These are phyloP conservation scores for Clavispora asparagi DNA, from an alignment of 805 yeast genomes.

Conservation along the genomic window DNA sequence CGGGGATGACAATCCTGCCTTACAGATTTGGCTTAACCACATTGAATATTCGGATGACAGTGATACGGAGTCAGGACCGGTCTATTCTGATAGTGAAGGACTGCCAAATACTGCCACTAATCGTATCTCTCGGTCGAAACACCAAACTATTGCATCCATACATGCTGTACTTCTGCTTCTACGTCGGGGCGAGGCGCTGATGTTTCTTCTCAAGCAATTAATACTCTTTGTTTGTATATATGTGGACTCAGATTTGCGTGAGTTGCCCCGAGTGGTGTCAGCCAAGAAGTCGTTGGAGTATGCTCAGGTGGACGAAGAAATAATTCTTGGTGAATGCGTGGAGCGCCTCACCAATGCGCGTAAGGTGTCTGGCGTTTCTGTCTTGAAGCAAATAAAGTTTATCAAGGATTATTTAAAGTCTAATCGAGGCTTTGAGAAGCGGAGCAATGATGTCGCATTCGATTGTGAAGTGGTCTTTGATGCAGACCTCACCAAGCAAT, in stretches of 20 bases:
- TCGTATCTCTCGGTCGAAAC: constrained; percentile 6
- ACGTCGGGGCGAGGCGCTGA: constrained; percentile 25
- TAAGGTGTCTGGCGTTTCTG: constrained; percentile 1
- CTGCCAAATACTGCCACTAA: background rate
- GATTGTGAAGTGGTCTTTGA: constrained; percentile 7
- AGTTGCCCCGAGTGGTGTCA: constrained; percentile 15
- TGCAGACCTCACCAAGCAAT: constrained; percentile 4
- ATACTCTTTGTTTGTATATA: constrained; percentile 18
- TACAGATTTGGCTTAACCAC: constrained; percentile 17
- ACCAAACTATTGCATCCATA: constrained; percentile 11
- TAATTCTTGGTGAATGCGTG: constrained; percentile 19
- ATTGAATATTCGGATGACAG: constrained; percentile 27
- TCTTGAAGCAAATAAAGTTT: background rate
- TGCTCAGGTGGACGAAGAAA: constrained; percentile 11
- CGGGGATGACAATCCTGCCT: background rate
- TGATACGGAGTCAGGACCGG: constrained; percentile 14
- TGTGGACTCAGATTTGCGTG: constrained; percentile 10
- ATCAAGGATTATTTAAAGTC: background rate
- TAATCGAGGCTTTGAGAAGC: background rate
- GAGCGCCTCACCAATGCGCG: constrained; percentile 15
- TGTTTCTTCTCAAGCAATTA: constrained; percentile 20
- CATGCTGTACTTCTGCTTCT: constrained; percentile 16
- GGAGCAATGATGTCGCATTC: background rate
- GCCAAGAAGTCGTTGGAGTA: constrained; percentile 17
- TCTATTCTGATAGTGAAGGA: constrained; percentile 6